Base-by-base conservation (phyloP, 2,329 filamentous ascomycete genomes). In the Diaporthe velutina region DNA sequence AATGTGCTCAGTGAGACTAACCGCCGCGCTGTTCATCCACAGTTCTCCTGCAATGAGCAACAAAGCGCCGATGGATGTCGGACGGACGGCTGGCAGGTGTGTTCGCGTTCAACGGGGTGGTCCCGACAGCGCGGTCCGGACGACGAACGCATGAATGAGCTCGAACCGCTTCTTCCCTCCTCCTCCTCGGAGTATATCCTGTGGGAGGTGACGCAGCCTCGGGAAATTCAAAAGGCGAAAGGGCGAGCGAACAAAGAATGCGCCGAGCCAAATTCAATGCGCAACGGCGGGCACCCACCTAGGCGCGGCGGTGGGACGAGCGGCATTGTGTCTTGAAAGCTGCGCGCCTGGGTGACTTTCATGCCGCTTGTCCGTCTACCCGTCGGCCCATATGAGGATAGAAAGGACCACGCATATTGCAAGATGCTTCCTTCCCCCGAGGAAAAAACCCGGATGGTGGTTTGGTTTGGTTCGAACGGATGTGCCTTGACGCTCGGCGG, bases 401-500 rank as follows among this genome's bases (percentile, higher is more conserved):
- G 17, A 33, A 12, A 48, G 60, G 17, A 15, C n/a, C 1, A 35
- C 25, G 42, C 42, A 35, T 17, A 17, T 35, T 50, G 17, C 19
- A 33, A 48, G 35, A 28, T 42, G 35, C 28, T 12, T 22, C 9
- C 28, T 19, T 38, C 38, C 42, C 30, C 61, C 61, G 30, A 52
- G 30, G 45, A 28, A 45, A 45, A 45, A 42, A 67, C 60, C 19
- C 60, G 42, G 60, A n/a, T 19, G 38, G 58, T 25, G 22, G 19
- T 25, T 19, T 30, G 15, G 38, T 30, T 35, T 30, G 38, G 52
- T 9, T n/a, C 19, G 42, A 17, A n/a, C 28, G 30, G 42, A 66
- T n/a, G 61, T 48, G 45, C 61, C 61, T 25, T 67, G 64, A 67
- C 64, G n/a, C 64, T 67, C 45, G 45, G 45, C 45, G 64, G 45